Evolutionary conservation across 257 asterid species (phyloP).

Genomic region (Solanum etuberosum): DNA sequence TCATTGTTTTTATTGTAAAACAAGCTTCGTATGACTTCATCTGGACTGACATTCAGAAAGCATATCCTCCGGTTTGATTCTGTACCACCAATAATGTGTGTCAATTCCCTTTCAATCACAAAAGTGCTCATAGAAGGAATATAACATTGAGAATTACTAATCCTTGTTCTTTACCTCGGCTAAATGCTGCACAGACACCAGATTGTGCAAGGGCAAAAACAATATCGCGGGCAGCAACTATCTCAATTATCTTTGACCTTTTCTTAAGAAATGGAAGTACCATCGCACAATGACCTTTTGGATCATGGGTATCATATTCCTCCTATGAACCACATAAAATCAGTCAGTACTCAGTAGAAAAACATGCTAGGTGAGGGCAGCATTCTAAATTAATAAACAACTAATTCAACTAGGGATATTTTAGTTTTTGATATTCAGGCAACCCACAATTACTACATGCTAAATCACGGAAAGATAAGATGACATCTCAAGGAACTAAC

Average conservation of each 20-base stretch:
- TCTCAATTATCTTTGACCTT: constrained; percentile 90
- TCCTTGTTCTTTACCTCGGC: constrained; percentile 52
- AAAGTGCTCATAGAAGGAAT: not conserved
- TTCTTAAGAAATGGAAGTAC: constrained; percentile 80
- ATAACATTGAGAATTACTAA: not conserved
- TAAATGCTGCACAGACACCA: constrained; percentile 98
- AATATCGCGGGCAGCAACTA: constrained; percentile 96
- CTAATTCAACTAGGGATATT: not conserved
- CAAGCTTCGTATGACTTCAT: constrained; percentile 96
- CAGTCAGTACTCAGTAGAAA: not conserved
- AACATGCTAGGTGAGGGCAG: not conserved
- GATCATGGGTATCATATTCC: constrained; percentile 98
- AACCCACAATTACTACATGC: not conserved
- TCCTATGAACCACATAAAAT: constrained; percentile 38
- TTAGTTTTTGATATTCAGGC: not conserved
- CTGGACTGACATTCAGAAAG: constrained; percentile 89
- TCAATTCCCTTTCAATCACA: not conserved
- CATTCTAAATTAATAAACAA: not conserved
- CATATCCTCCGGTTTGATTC: constrained; percentile 91
- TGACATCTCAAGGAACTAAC: not conserved
- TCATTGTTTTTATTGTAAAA: constrained; percentile 97
- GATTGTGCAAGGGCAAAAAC: constrained; percentile 99
- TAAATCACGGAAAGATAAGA: not conserved
- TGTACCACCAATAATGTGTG: constrained; percentile 24
- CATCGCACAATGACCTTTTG: constrained; percentile 63